phyloP scores from a whole-genome alignment of 139 green algal species.

The Chlorella vulgaris region DNA sequence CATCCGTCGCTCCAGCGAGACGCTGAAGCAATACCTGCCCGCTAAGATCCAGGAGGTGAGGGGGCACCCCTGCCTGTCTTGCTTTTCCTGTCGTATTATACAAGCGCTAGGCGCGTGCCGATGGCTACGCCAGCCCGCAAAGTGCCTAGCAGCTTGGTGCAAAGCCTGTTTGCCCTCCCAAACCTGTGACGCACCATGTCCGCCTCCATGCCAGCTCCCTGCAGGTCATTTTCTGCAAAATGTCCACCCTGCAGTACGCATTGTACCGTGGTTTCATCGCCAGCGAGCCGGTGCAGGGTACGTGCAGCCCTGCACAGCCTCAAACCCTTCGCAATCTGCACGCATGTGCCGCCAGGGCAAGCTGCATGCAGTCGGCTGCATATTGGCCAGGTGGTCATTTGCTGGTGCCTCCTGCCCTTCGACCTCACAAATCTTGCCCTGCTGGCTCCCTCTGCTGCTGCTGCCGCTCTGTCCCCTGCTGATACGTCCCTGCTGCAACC shows the following conservation, averaged over 20 bases:
- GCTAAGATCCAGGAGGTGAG: constrained; percentile 78
- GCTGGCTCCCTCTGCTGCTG: no score
- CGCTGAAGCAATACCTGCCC: constrained; percentile 88
- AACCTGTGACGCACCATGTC: not conserved
- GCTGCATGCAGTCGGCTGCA: no score
- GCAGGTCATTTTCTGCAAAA: constrained; percentile 91
- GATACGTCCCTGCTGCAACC: no score
- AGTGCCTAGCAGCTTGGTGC: not conserved
- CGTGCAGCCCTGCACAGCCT: not conserved
- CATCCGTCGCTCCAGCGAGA: constrained; percentile 87
- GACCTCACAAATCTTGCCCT: no score
- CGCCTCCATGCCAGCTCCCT: constrained; percentile 36
- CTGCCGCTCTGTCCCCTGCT: no score
- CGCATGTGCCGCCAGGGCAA: no score
- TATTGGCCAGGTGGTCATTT: no score
- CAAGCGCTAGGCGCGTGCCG: no score
- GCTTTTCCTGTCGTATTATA: not conserved
- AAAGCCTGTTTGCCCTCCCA: not conserved
- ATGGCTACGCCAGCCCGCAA: no score
- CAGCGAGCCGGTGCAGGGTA: constrained; percentile 70
- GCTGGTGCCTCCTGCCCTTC: no score
- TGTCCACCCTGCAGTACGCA: constrained; percentile 82
- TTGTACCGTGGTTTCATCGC: constrained; percentile 93
- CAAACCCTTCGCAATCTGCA: no score
- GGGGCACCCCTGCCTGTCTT: not conserved